phyloP scores from a whole-genome alignment of 2,329 filamentous ascomycete genomes.

The Tolypocladium amazonense region DNA sequence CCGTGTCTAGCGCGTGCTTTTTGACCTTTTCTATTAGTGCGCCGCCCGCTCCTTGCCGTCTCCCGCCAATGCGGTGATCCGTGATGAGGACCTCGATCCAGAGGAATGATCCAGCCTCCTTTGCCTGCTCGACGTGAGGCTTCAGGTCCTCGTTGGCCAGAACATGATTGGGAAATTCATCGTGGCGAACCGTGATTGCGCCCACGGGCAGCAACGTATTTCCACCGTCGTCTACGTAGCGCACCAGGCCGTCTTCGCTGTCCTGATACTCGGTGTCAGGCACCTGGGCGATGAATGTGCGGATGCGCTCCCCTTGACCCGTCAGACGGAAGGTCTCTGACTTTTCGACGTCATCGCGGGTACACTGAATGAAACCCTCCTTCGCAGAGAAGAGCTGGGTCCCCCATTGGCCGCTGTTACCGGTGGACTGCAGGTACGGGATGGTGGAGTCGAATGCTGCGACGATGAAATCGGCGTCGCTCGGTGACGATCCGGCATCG shows the following conservation, averaged over 20 bases:
- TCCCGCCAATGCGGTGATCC: not conserved
- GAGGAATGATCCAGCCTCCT: not conserved
- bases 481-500: conserved; percentile 8
- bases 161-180: not conserved
- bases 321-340: conserved; percentile 13
- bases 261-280: conserved; percentile 6
- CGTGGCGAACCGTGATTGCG: not conserved
- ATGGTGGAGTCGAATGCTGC: conserved; percentile 18
- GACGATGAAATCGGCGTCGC: conserved; percentile 18
- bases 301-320: conserved; percentile 11
- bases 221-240: not conserved
- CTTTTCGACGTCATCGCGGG: conserved; percentile 8
- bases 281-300: conserved; percentile 17
- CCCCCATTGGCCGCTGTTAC: conserved; percentile 18
- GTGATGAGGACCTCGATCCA: not conserved
- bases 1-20: not conserved
- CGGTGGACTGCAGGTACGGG: conserved; percentile 14
- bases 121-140: not conserved
- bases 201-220: not conserved
- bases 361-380: conserved; percentile 11
- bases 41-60: not conserved
- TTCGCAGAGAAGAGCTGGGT: conserved; percentile 12
- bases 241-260: not conserved
- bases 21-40: not conserved
- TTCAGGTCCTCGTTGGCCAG: not conserved